Conservation (phyloP, 371 early-diverging fungal species). For the Mortierella sp. region DNA sequence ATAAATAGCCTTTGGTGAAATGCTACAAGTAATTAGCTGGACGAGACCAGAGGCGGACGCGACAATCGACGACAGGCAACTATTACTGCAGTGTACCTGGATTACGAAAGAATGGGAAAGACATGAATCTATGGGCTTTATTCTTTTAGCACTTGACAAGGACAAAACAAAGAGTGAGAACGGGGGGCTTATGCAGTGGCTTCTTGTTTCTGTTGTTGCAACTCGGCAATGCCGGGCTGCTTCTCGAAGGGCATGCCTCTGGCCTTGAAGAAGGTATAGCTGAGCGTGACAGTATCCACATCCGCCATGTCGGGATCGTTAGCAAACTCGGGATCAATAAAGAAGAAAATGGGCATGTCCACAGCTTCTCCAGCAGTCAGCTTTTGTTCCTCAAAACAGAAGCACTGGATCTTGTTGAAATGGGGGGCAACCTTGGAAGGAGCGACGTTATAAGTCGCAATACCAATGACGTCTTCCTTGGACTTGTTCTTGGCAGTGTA, state of each 20-base stretch:
- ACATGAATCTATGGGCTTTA: no score
- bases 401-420: constrained; percentile 99
- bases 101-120: no score
- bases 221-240: constrained; percentile 42
- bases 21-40: no score
- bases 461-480: constrained; percentile 95
- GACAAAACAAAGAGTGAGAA: background rate
- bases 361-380: constrained; percentile 93
- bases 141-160: no score
- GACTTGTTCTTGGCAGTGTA: constrained; percentile 95
- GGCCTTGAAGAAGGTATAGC: constrained; percentile 95
- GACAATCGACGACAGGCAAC: no score
- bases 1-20: no score
- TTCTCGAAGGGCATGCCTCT: constrained; percentile 60
- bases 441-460: constrained; percentile 97
- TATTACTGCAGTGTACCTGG: no score
- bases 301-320: constrained; percentile 97
- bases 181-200: background rate
- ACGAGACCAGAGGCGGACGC: no score
- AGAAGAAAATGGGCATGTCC: constrained; percentile 99
- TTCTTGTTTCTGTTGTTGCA: constrained; percentile 18
- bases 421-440: constrained; percentile 94
- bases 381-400: constrained; percentile 99
- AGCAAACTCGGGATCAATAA: constrained; percentile 97
- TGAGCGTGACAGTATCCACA: constrained; percentile 92